Base-by-base conservation (phyloP, 2,329 filamentous ascomycete species). In the Colletotrichum truncatum region DNA sequence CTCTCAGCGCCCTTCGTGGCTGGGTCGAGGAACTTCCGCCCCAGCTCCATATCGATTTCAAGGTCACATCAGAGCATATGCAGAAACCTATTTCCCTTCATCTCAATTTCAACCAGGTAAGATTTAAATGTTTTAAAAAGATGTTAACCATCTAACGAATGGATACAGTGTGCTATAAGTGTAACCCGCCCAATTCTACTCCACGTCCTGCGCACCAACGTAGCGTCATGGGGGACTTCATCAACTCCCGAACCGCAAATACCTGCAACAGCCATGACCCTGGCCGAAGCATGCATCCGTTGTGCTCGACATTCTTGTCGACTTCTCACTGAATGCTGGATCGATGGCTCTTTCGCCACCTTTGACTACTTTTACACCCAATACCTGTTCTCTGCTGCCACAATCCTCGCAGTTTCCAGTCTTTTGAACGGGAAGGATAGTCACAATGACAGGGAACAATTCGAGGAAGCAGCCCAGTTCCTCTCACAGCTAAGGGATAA, bases 341-440 rank as follows among this genome's bases (percentile, higher is more conserved):
- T 83, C 2, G 77, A 81, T 30, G 82, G 82, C 0, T 78, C 80
- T 0, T 82, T 84, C 57, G 73, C 77, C 0, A 82, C 77, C 0
- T 82, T 84, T 46, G 82, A 83, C 63, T 84, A 82, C 70, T 80
- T 80, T 48, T 76, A 79, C 69, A 78, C 79, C 0, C 80, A 83
- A 48, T 83, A 82, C 39, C 77, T 84, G 25, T 84, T 84, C 69
- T 80, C 82, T 0, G 76, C 81, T 0, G 75, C 80, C 2, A 81
- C 78, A 0, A 76, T 83, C 4, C 75, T 84, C 2, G 80, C 79
- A 1, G 74, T 82, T 1, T 82, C 82, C 2, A 80, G 77, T 36
- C 70, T 83, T 0, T 70, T 81, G 0, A 70, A 70, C 4, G 69
- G 73, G 0, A 72, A 74, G 4, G 69, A 75, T 7, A 73, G 71